Conservation (phyloP, 2,329 filamentous ascomycete species). For the Fusarium kyushuense region DNA sequence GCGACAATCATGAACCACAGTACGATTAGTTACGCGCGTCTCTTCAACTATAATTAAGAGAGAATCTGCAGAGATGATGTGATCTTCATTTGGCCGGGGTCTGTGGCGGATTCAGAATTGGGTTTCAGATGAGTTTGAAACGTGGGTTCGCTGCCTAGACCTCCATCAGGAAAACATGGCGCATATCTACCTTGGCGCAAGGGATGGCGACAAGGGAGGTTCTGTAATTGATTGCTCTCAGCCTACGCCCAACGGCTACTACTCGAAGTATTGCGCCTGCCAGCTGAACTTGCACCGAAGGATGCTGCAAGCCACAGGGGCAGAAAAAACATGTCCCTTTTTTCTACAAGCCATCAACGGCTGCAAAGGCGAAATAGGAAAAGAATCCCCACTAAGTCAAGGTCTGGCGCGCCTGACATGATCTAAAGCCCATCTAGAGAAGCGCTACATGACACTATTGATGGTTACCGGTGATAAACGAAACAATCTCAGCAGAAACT, state of each 20-base stretch:
- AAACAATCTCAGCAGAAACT: slow-evolving; percentile 40
- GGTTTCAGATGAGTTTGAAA: slow-evolving; percentile 40
- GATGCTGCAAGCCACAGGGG: slow-evolving; percentile 36
- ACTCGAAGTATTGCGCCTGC: slow-evolving; percentile 6
- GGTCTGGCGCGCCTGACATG: slow-evolving; percentile 10
- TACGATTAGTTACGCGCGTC: neutral
- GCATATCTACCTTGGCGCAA: slow-evolving; percentile 18
- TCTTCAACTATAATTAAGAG: neutral
- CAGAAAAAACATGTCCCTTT: neutral
- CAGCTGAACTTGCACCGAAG: neutral
- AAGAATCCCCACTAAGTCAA: slow-evolving; percentile 15
- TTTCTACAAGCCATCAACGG: slow-evolving; percentile 4
- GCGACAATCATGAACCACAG: neutral
- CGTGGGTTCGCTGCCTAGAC: slow-evolving; percentile 11
- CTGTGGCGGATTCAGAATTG: slow-evolving; percentile 22
- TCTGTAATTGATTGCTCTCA: slow-evolving; percentile 19
- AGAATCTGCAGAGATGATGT: neutral
- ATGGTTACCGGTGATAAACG: slow-evolving; percentile 36
- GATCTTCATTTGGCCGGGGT: slow-evolving; percentile 8
- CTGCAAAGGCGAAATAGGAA: slow-evolving; percentile 11
- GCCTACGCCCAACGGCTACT: slow-evolving; percentile 15
- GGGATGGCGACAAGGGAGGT: slow-evolving; percentile 1
- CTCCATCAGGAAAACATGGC: slow-evolving; percentile 19
- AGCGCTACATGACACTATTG: slow-evolving; percentile 33
- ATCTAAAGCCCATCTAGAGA: slow-evolving; percentile 14